Evolutionary conservation across 202 grass and related monocot genomes (phyloP).

Genomic region (Panicum hallii): DNA sequence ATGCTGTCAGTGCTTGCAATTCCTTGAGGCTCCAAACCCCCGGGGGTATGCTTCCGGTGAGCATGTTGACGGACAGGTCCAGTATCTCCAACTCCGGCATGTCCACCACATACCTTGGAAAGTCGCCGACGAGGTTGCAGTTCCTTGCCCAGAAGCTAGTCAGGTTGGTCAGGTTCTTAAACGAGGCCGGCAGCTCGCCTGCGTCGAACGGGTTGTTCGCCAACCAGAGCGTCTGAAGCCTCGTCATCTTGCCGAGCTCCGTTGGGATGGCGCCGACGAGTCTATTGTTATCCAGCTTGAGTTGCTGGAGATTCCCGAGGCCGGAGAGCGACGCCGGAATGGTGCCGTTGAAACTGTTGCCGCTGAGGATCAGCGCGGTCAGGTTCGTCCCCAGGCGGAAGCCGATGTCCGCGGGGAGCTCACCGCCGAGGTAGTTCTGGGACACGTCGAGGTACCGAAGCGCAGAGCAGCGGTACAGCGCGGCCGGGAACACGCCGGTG

Average conservation of each 20-base stretch:
- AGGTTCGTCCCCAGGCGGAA: neutral
- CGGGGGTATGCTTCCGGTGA: slow-evolving; percentile 54
- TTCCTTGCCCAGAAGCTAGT: neutral
- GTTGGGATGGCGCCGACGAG: slow-evolving; percentile 24
- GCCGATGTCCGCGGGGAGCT: slow-evolving; percentile 50
- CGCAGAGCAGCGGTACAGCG: slow-evolving; percentile 44
- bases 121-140: slow-evolving; percentile 49
- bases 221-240: slow-evolving; percentile 35
- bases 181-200: slow-evolving; percentile 49
- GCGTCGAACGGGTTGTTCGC: slow-evolving; percentile 30
- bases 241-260: slow-evolving; percentile 51
- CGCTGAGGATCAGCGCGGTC: slow-evolving; percentile 23
- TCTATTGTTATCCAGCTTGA: neutral
- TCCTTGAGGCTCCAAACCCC: slow-evolving; percentile 61
- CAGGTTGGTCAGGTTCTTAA: slow-evolving; percentile 53
- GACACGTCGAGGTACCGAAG: slow-evolving; percentile 49
- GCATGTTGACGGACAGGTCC: slow-evolving; percentile 33
- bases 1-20: slow-evolving; percentile 6
- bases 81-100: slow-evolving; percentile 52
- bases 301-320: slow-evolving; percentile 37
- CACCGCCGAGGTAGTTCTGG: slow-evolving; percentile 31
- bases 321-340: slow-evolving; percentile 54
- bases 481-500: slow-evolving; percentile 29
- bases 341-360: slow-evolving; percentile 48
- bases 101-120: slow-evolving; percentile 41